Evolutionary conservation across 129 eudicot genomes (phyloP), one percentile per base, ranked within the genome.

Genomic region (Smallanthus sonchifolius): DNA sequence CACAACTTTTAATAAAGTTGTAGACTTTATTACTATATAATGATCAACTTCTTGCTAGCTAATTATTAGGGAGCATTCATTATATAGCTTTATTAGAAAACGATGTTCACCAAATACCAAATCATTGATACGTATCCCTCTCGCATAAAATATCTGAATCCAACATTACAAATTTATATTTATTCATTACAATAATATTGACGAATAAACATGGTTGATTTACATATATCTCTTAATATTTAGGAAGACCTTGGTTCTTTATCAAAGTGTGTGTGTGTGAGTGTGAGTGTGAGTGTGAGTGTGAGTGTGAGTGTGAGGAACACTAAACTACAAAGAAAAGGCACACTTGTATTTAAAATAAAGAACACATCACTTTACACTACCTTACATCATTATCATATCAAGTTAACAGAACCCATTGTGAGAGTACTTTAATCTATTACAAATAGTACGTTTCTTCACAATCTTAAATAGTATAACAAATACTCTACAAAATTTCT

Each of bases 1-100:
- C 67, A 34, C 67, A 62, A 13, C 67, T 34, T 62, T 62, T 35
- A 35, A 57, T 62, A 62, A 14, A 62, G 67, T 10, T 62, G 42
- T 60, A 62, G 2, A 2, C 20, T 36, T 62, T 35, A 35, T n/a
- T 62, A 34, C 28, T 6, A 62, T 62, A 62, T 35, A 62, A 9
- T 37, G 67, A 61, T 35, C 19, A 61, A 37, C 24, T 19, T 62
- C 39, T 62, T 62, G 67, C 44, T 62, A 62, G 67, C 44, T 62
- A 62, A 37, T 65, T 37, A 39, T 65, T 65, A 17, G 49, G 34
- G 70, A 65, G 70, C 52, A 65, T 16, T 65, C 32, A 65, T 65
- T 39, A 40, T 39, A 9, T 39, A 39, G 52, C 70, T 65, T 61
- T 65, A 65, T 19, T 65, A 65, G 49, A 40, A 6, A 40, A 10